These are phyloP conservation scores for Xylaria cubensis DNA, from an alignment of 495 filamentous ascomycete genomes.

Conservation along the genomic window DNA sequence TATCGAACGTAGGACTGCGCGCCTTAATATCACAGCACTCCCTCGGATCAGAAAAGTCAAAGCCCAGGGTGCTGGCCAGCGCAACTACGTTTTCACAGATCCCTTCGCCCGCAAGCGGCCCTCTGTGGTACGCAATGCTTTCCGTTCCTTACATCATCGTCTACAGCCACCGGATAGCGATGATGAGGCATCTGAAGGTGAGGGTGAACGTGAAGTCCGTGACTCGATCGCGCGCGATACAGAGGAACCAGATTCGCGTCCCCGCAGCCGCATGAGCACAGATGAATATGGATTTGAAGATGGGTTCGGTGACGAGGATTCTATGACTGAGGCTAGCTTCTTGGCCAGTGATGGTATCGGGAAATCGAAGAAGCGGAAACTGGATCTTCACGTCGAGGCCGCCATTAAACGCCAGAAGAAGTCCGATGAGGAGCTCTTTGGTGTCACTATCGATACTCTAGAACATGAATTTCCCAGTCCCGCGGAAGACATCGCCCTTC, in stretches of 20 bases:
- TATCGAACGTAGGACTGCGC: constrained; percentile 55
- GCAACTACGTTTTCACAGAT: constrained; percentile 75
- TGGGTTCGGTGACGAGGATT: constrained; percentile 63
- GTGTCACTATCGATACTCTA: constrained; percentile 61
- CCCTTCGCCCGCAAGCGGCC: constrained; percentile 73
- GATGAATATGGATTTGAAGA: constrained; percentile 71
- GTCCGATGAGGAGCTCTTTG: constrained; percentile 80
- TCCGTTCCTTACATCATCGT: constrained; percentile 61
- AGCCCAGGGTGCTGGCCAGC: constrained; percentile 62
- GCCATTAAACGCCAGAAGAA: constrained; percentile 74
- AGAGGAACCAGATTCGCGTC: constrained; percentile 82
- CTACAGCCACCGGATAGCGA: constrained; percentile 63
- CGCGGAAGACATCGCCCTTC: constrained; percentile 48
- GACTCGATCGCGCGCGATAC: constrained; percentile 71
- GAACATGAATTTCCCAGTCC: constrained; percentile 54
- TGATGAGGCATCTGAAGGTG: constrained; percentile 60
- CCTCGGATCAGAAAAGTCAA: constrained; percentile 75
- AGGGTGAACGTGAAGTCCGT: constrained; percentile 52
- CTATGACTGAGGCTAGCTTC: constrained; percentile 63
- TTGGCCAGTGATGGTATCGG: constrained; percentile 47
- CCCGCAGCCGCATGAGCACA: constrained; percentile 77
- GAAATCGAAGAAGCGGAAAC: constrained; percentile 72
- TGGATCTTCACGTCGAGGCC: constrained; percentile 63
- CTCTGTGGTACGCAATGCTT: constrained; percentile 50
- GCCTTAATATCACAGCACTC: constrained; percentile 67